Evolutionary conservation across 192 early-diverging fungal species (phyloP), one percentile per base, ranked within the genome.

Genomic region (Linnemannia exigua): DNA sequence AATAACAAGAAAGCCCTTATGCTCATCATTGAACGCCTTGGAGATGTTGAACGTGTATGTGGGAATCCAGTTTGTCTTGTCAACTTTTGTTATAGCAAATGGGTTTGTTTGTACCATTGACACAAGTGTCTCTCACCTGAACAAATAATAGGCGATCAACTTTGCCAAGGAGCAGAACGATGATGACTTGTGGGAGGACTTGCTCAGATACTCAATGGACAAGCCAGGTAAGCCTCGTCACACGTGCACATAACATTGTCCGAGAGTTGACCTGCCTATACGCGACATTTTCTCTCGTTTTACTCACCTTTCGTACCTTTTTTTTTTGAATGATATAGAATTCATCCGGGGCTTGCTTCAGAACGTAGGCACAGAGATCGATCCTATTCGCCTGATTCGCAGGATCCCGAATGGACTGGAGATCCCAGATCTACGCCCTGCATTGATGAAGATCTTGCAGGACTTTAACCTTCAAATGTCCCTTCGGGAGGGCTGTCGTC

Each of bases 101-200:
- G 1, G 25, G 58, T 3, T 31, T 63, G 8, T 58, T 28, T n/a
- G n/a, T n/a, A 58, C 54, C 15, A 58, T 16, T 58, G 54, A 19
- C 54, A 58, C 25, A 58, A 5, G 5, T 5, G 11, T 50, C 5
- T 31, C 28, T 31, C 58, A 28, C 15, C 9, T 63, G 58, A 31
- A 63, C 28, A 28, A 31, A 63, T 25, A 31, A 44, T 81, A 95
- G 89, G 99, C 99, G 0, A 99, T 99, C 80, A 97, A 98, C 76
- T 99, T 99, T 92, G 96, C 97, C 6, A 97, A 97, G 88, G 98
- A 99, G 71, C 98, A 99, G 88, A 97, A 96, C 77, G 98, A 99
- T 88, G 94, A 95, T 28, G 95, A 94, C 28, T 89, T 99, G 67
- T 99, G 99, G 99, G 95, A 96, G 87, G 99, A 99, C 87, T 83